Evolutionary conservation across 768 basidiomycete species (phyloP).

Genomic region (Omphalotus guepiniiformis): DNA sequence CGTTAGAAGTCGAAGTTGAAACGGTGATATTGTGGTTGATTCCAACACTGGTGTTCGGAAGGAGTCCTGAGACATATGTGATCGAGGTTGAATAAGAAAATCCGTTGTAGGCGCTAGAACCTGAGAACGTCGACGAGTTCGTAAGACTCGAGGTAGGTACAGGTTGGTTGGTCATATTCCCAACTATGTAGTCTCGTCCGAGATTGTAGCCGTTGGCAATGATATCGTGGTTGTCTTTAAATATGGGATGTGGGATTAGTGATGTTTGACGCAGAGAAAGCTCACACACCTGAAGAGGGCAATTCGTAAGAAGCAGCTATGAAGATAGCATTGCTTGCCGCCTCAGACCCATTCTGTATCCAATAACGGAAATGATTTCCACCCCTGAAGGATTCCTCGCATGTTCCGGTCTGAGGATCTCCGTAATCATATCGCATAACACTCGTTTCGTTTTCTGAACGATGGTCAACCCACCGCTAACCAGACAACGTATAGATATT

Average conservation of each 20-base stretch:
- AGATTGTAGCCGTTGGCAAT: constrained; percentile 76
- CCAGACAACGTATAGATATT: neutral
- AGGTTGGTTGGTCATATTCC: constrained; percentile 65
- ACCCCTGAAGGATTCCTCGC: constrained; percentile 79
- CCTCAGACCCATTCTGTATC: constrained; percentile 65
- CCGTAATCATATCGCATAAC: constrained; percentile 84
- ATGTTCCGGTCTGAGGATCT: constrained; percentile 74
- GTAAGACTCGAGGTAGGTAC: constrained; percentile 47
- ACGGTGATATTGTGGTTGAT: constrained; percentile 68
- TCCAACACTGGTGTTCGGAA: constrained; percentile 63
- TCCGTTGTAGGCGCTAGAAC: constrained; percentile 55
- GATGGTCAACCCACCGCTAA: neutral
- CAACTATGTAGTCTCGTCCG: constrained; percentile 83
- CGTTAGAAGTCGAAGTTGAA: constrained; percentile 38
- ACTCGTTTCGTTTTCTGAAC: constrained; percentile 75
- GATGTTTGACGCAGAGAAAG: neutral
- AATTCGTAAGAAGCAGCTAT: constrained; percentile 73
- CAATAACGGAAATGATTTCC: constrained; percentile 90
- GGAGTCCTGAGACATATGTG: constrained; percentile 62
- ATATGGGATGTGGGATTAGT: neutral
- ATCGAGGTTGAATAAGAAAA: constrained; percentile 74
- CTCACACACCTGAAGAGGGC: constrained; percentile 50
- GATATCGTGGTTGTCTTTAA: constrained; percentile 63
- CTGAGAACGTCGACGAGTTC: constrained; percentile 57
- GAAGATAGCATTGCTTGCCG: constrained; percentile 70